These are phyloP conservation scores for Tubosaeta sp. DNA, from an alignment of 768 basidiomycete species.

Conservation along the genomic window DNA sequence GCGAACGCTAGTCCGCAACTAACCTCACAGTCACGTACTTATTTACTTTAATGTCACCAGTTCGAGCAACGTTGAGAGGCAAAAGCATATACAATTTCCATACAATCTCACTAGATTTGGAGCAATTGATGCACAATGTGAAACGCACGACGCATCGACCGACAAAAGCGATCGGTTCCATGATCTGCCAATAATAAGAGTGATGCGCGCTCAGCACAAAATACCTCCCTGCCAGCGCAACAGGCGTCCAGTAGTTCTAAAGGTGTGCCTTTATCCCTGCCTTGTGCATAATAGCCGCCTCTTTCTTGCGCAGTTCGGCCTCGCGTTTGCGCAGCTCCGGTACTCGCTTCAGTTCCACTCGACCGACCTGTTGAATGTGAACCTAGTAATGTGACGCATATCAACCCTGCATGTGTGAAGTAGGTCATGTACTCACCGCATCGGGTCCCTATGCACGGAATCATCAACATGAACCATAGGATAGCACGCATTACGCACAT, in stretches of 20 bases:
- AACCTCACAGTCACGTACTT: too few species aligned
- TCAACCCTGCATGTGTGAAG: not conserved
- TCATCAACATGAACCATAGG: constrained; percentile 3
- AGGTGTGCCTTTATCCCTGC: constrained; percentile 58
- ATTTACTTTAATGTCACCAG: too few species aligned
- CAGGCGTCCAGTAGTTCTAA: constrained; percentile 19
- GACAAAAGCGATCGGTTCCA: too few species aligned
- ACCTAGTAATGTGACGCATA: constrained; percentile 46
- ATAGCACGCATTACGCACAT: constrained; percentile 45
- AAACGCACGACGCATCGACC: too few species aligned
- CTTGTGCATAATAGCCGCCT: constrained; percentile 55
- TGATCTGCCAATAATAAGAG: too few species aligned
- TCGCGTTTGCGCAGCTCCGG: constrained; percentile 52
- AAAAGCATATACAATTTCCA: too few species aligned
- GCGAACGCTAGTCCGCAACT: too few species aligned
- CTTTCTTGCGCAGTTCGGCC: constrained; percentile 54
- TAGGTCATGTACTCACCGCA: constrained; percentile 44
- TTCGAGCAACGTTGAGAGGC: too few species aligned
- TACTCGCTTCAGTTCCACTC: constrained; percentile 79
- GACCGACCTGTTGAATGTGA: constrained; percentile 94
- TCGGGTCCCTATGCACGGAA: constrained; percentile 62
- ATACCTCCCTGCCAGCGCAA: too few species aligned
- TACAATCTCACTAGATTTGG: too few species aligned
- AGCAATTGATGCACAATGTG: too few species aligned
- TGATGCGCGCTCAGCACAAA: too few species aligned